A percentile compares a stretch with the other conserved stretches of the same genome.
phyloP scores from a whole-genome alignment of 768 basidiomycete species.

The Xerocomus brunneocitrinus region DNA sequence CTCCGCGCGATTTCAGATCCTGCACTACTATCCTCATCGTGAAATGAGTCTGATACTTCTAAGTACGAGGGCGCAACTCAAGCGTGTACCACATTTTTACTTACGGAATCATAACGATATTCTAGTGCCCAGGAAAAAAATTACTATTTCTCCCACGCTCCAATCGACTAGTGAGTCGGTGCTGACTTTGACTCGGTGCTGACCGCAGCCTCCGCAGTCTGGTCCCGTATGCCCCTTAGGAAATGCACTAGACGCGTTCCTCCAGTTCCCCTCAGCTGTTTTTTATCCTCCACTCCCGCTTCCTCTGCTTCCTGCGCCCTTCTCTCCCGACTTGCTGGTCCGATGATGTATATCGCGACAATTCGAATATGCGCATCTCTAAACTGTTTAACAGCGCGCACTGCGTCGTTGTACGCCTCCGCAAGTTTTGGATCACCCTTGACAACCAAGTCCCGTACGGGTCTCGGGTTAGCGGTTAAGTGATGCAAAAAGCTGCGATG shows the following conservation, averaged over 20 bases:
- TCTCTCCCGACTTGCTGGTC: conserved; percentile 45
- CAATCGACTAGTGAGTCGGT: not conserved
- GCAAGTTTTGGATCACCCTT: conserved; percentile 30
- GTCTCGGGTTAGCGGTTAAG: conserved; percentile 54
- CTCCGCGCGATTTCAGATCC: too few relatives aligned
- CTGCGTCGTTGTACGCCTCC: conserved; percentile 60
- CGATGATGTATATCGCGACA: conserved; percentile 68
- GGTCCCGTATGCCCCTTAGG: conserved; percentile 65
- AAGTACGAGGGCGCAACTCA: too few relatives aligned
- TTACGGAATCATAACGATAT: not conserved
- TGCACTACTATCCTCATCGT: not conserved
- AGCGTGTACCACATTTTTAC: not conserved
- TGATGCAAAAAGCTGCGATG: conserved; percentile 77
- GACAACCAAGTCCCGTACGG: conserved; percentile 53
- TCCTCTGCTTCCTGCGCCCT: conserved; percentile 1
- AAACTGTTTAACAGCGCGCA: conserved; percentile 64
- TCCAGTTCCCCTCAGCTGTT: conserved; percentile 63
- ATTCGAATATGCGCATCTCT: conserved; percentile 76
- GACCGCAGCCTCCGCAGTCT: conserved; percentile 49
- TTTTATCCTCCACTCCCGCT: conserved; percentile 19
- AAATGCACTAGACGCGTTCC: conserved; percentile 77
- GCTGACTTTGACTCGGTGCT: not conserved
- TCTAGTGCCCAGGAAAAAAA: not conserved
- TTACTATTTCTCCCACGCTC: not conserved
- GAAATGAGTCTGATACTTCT: not conserved